Evolutionary conservation across 768 basidiomycete genomes (phyloP), one percentile per base, ranked within the genome.

Genomic region (Rhizopogon sp.): DNA sequence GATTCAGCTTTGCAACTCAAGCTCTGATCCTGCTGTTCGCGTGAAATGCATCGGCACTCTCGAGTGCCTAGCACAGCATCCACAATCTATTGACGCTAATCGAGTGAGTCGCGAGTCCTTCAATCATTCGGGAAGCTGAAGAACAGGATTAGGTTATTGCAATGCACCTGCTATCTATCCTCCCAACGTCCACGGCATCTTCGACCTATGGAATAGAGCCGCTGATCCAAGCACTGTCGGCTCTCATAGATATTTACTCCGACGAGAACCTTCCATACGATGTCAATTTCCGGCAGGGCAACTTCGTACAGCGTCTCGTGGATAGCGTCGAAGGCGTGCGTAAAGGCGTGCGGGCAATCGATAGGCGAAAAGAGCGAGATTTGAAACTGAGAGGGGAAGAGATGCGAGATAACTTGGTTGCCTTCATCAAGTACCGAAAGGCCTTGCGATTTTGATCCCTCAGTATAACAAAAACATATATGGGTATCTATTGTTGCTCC

Each of bases 181-280:
- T 90, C 13, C 81, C 85, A 6, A 73, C 74, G 2, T 60, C 70
- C 4, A 57, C 59, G 10, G 62, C 66, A 0, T 66, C 75, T 1
- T 74, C 80, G 5, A 64, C 74, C 20, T 70, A 73, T 52, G 79
- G 76, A 52, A 79, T 82, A 0, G 91, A 94, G 65, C 79, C 87
- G 0, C 74, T 88, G 51, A 77, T 97, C 25, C 90, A 94, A 62
- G 82, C 83, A 1, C 75, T 81, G 8, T 92, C 93, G 13, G 89
- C 89, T 25, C 74, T 97, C 43, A 90, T 97, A 55, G 94, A 97
- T 66, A 91, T 96, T 50, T 98, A 89, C 68, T 91, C 93, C 3
- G 94, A 98, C 71, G 94, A 98, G 70, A 77, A 70, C 7, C 68
- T 82, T 52, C 79, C 86, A 0, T 93, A 90, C 64, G 94, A 98